Conservation (phyloP, 441 rosid genomes). For the Euphorbia neoarborescens region DNA sequence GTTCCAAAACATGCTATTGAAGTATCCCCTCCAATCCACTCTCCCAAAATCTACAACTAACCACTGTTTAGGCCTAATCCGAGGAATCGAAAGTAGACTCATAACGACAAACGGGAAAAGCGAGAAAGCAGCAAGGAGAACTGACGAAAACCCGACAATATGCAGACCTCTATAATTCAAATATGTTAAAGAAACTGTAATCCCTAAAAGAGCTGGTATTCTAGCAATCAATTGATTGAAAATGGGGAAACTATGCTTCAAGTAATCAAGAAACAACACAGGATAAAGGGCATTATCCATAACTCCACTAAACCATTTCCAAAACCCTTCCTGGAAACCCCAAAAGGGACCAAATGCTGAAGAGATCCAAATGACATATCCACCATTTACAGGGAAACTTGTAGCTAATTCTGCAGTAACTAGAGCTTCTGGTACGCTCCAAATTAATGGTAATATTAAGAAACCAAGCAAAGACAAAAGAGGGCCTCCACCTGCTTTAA, state of each 20-base stretch:
- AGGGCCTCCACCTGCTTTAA: conserved; percentile 83
- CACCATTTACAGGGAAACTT: conserved; percentile 89
- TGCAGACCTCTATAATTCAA: conserved; percentile 83
- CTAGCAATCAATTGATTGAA: conserved; percentile 48
- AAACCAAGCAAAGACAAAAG: conserved; percentile 72
- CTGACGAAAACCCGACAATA: conserved; percentile 75
- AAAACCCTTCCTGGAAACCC: conserved; percentile 92
- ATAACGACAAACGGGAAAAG: conserved; percentile 68
- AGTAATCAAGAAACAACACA: conserved; percentile 77
- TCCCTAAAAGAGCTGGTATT: conserved; percentile 70
- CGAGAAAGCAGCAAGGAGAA: conserved; percentile 60
- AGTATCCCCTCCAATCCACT: conserved; percentile 79
- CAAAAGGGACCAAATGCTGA: conserved; percentile 89
- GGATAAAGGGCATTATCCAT: conserved; percentile 95
- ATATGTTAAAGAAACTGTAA: conserved; percentile 63
- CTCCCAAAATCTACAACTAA: conserved; percentile 47
- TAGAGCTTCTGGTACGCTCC: conserved; percentile 91
- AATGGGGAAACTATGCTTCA: conserved; percentile 73
- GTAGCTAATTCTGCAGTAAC: conserved; percentile 92
- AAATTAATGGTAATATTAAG: conserved; percentile 68
- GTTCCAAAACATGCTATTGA: conserved; percentile 88
- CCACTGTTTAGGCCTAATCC: conserved; percentile 57
- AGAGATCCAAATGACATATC: conserved; percentile 86
- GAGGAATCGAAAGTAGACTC: conserved; percentile 59
- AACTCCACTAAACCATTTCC: conserved; percentile 98